A percentile compares a stretch with the other conserved stretches of the same genome.
These are phyloP conservation scores for Hyparrhenia diplandra DNA, from an alignment of 176 grass and related monocot genomes.

Conservation along the genomic window DNA sequence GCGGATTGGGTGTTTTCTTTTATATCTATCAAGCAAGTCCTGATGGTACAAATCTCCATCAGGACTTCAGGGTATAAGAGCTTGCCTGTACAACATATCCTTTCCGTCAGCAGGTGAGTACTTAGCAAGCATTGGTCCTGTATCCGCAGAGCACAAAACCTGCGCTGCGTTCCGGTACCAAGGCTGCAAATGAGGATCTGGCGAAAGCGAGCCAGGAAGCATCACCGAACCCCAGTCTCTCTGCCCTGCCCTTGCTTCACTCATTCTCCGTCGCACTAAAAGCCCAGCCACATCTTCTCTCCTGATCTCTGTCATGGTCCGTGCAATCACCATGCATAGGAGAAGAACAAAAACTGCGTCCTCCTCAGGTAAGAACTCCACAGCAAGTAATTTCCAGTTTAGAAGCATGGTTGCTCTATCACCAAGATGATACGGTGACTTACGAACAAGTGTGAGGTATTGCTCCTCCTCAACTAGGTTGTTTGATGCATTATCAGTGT, in stretches of 20 bases:
- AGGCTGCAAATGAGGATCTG: slow-evolving; percentile 53
- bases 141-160: slow-evolving; percentile 64
- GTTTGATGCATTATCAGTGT: slow-evolving; percentile 25
- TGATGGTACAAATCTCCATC: not conserved
- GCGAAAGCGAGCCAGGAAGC: slow-evolving; percentile 41
- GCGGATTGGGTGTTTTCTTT: not conserved
- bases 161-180: slow-evolving; percentile 63
- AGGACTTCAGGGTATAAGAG: slow-evolving; percentile 43
- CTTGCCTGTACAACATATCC: slow-evolving; percentile 71
- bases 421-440: slow-evolving; percentile 47
- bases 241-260: slow-evolving; percentile 46
- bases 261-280: slow-evolving; percentile 67
- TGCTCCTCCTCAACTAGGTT: slow-evolving; percentile 45
- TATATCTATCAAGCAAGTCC: not conserved
- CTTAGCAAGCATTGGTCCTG: slow-evolving; percentile 26
- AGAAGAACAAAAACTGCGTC: slow-evolving; percentile 69
- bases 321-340: slow-evolving; percentile 62
- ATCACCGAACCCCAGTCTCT: slow-evolving; percentile 78
- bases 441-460: slow-evolving; percentile 67
- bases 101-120: slow-evolving; percentile 86
- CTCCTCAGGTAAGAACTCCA: slow-evolving; percentile 82
- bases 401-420: slow-evolving; percentile 69
- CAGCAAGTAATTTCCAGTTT: slow-evolving; percentile 74
- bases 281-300: slow-evolving; percentile 70
- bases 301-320: slow-evolving; percentile 70